A percentile compares a stretch with the other conserved stretches of the same genome.
phyloP scores from a whole-genome alignment of 202 grass and related monocot genomes.

The Elaeis oleifera region DNA sequence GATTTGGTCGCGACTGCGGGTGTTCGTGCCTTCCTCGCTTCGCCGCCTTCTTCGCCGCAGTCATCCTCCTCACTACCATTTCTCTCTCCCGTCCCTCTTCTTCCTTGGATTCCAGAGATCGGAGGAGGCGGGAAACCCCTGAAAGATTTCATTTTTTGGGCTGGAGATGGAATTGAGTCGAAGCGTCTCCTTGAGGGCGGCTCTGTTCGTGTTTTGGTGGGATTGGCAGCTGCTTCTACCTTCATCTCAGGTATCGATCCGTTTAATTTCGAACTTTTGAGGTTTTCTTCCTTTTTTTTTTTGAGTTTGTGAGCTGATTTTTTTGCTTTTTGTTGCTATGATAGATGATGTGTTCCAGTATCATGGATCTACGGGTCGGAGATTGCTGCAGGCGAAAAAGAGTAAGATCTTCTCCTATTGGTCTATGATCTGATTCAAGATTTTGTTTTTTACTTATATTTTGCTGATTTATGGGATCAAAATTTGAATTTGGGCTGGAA shows the following conservation, averaged over 20 bases:
- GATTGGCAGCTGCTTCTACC: conserved; percentile 28
- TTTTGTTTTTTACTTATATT: too few species aligned
- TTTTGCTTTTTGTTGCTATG: conserved; percentile 5
- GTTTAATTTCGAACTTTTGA: conserved; percentile 2
- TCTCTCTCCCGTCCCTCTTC: conserved; percentile 6
- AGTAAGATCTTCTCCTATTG: conserved; percentile 16
- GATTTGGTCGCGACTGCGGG: too few species aligned
- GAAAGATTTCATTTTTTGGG: too few species aligned
- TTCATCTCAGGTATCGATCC: conserved; percentile 53
- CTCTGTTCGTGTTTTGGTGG: conserved; percentile 27
- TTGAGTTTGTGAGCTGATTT: neutral
- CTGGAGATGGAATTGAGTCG: conserved; percentile 31
- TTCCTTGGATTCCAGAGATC: conserved; percentile 9
- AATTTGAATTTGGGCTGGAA: too few species aligned
- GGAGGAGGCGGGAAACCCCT: conserved; percentile 7
- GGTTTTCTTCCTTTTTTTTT: neutral
- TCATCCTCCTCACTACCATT: neutral
- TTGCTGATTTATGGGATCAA: too few species aligned
- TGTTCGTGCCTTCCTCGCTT: conserved; percentile 15
- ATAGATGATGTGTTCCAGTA: conserved; percentile 46
- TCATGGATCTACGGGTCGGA: conserved; percentile 44
- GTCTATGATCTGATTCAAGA: too few species aligned
- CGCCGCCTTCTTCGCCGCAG: too few species aligned
- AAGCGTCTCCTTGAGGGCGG: conserved; percentile 14
- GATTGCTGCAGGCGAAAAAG: conserved; percentile 65